Evolutionary conservation across 345 rosid species (phyloP).

Genomic region (Mallotus nudiflorus): DNA sequence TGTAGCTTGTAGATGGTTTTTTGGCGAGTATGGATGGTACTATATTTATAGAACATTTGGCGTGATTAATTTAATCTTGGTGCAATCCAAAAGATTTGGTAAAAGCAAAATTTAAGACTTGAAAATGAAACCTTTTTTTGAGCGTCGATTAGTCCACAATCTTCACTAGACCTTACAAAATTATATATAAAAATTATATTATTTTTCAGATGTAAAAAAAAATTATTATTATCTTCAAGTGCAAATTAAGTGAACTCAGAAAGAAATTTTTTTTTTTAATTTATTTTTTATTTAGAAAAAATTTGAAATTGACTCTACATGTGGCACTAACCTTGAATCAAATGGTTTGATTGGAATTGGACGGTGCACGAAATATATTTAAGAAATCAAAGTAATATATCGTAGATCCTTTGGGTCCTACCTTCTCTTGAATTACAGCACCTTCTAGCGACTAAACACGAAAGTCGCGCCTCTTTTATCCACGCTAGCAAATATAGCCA

Average conservation of each 20-base stretch:
- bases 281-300: too few relatives aligned
- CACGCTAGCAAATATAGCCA: not conserved
- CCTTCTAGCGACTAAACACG: not conserved
- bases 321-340: not conserved
- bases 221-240: too few relatives aligned
- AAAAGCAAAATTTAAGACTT: not conserved
- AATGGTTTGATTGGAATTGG: not conserved
- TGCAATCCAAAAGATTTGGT: not conserved
- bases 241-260: too few relatives aligned
- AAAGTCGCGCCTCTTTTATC: not conserved
- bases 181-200: too few relatives aligned
- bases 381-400: not conserved
- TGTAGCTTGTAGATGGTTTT: not conserved
- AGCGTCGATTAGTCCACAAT: not conserved
- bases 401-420: not conserved
- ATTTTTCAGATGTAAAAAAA: too few relatives aligned
- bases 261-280: too few relatives aligned
- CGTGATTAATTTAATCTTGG: not conserved
- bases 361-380: constrained; percentile 3
- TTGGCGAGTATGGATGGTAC: not conserved
- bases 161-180: not conserved
- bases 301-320: too few relatives aligned
- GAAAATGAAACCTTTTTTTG: not conserved
- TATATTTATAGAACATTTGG: not conserved
- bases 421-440: not conserved